Evolutionary conservation across 495 filamentous ascomycete genomes (phyloP).

Genomic region (Podospora pseudopauciseta): DNA sequence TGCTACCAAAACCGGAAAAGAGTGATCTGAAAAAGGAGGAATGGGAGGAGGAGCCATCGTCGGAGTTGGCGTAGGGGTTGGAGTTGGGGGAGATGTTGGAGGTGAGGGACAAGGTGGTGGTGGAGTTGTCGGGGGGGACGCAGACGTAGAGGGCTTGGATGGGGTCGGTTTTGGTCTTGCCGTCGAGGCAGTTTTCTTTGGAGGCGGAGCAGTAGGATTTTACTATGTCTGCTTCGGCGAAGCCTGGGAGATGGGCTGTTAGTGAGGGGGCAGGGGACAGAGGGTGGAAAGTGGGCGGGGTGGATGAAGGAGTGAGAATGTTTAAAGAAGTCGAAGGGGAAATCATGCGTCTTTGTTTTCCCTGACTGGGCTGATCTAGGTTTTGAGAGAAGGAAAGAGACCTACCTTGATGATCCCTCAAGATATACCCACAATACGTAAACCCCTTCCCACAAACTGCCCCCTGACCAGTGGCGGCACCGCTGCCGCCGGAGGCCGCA

Average conservation of each 20-base stretch:
- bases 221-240: conserved; percentile 37
- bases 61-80: neutral
- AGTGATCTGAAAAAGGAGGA: neutral
- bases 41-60: neutral
- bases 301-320: neutral
- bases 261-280: neutral
- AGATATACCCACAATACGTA: conserved; percentile 46
- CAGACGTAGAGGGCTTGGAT: conserved; percentile 43
- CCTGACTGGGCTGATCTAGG: no score
- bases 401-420: conserved; percentile 38
- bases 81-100: neutral
- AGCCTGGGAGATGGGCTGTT: conserved; percentile 26
- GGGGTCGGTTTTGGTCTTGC: conserved; percentile 38
- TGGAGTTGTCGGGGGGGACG: conserved; percentile 22
- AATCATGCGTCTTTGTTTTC: neutral
- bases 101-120: no score
- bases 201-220: conserved; percentile 40
- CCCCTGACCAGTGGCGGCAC: neutral
- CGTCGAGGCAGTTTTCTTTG: conserved; percentile 35
- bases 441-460: conserved; percentile 42
- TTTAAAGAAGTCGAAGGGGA: no score
- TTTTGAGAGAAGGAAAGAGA: neutral
- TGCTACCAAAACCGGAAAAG: neutral
- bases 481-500: neutral
- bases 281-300: neutral